Evolutionary conservation across 495 filamentous ascomycete genomes (phyloP).

Genomic region (Massariosphaeria phaeospora): DNA sequence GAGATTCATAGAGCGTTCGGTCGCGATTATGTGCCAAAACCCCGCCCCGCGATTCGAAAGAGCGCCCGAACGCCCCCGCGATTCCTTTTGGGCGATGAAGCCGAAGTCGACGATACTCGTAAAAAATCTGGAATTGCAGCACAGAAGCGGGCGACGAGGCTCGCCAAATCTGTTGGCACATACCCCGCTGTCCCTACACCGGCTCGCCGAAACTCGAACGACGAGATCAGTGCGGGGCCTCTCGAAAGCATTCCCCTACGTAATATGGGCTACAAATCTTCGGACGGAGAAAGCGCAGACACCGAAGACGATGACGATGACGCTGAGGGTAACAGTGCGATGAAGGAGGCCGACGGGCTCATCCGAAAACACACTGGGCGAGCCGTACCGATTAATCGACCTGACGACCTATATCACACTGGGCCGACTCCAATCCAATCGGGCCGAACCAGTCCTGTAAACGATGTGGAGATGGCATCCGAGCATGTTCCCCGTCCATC

Average conservation of each 20-base stretch:
- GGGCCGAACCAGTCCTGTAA: slow-evolving; percentile 55
- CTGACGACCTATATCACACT: slow-evolving; percentile 25
- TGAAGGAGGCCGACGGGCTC: slow-evolving; percentile 17
- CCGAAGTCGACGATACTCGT: slow-evolving; percentile 18
- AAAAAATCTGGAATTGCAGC: slow-evolving; percentile 24
- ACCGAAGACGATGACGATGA: slow-evolving; percentile 27
- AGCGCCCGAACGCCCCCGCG: slow-evolving; percentile 23
- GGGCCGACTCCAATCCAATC: slow-evolving; percentile 40
- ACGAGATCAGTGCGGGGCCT: slow-evolving; percentile 1
- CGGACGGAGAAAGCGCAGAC: neutral
- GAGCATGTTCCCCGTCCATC: slow-evolving; percentile 63
- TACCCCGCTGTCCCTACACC: slow-evolving; percentile 25
- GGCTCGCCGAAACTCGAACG: slow-evolving; percentile 26
- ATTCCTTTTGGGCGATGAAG: slow-evolving; percentile 14
- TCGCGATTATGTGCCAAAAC: slow-evolving; percentile 22
- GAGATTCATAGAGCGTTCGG: slow-evolving; percentile 26
- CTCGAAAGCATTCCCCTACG: slow-evolving; percentile 6
- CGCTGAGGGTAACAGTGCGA: neutral
- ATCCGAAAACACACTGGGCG: slow-evolving; percentile 20
- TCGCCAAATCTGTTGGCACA: slow-evolving; percentile 22
- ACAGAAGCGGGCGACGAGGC: slow-evolving; percentile 24
- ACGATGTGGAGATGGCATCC: slow-evolving; percentile 55
- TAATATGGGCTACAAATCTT: neutral
- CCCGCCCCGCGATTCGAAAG: slow-evolving; percentile 28
- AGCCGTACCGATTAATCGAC: neutral